phyloP scores from a whole-genome alignment of 495 filamentous ascomycete species.

The Pyrenula massariospora region DNA sequence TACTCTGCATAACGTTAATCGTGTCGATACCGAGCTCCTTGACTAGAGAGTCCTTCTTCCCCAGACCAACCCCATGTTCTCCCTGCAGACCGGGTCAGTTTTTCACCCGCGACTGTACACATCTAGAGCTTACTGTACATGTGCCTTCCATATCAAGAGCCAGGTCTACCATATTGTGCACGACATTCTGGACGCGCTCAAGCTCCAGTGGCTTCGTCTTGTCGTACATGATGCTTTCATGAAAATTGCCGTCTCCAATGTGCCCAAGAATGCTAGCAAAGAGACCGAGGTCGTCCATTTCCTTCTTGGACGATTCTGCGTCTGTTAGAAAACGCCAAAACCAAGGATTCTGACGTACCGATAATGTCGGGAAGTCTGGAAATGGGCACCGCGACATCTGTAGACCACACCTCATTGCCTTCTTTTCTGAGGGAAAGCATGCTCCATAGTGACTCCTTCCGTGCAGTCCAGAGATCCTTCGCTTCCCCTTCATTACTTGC shows the following conservation, averaged over 20 bases:
- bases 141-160: conserved; percentile 90
- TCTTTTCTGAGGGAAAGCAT: conserved; percentile 38
- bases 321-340: conserved; percentile 4
- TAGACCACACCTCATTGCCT: conserved; percentile 56
- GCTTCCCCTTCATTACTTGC: conserved; percentile 57
- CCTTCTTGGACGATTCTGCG: conserved; percentile 71
- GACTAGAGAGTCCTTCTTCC: conserved; percentile 70
- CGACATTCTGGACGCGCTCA: conserved; percentile 62
- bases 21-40: conserved; percentile 78
- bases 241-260: conserved; percentile 87
- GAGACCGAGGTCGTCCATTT: conserved; percentile 72
- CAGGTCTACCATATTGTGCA: conserved; percentile 78
- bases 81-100: conserved; percentile 28
- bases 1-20: conserved; percentile 70
- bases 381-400: conserved; percentile 84
- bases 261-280: conserved; percentile 81
- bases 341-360: conserved; percentile 20
- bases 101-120: background rate
- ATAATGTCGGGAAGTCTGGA: conserved; percentile 81
- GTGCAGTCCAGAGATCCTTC: conserved; percentile 71
- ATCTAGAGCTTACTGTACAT: conserved; percentile 46
- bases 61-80: conserved; percentile 81
- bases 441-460: conserved; percentile 76
- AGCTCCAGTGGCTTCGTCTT: conserved; percentile 51
- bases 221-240: conserved; percentile 81